phyloP scores from a whole-genome alignment of 2,329 filamentous ascomycete species.

The Microcyclosporella mali region DNA sequence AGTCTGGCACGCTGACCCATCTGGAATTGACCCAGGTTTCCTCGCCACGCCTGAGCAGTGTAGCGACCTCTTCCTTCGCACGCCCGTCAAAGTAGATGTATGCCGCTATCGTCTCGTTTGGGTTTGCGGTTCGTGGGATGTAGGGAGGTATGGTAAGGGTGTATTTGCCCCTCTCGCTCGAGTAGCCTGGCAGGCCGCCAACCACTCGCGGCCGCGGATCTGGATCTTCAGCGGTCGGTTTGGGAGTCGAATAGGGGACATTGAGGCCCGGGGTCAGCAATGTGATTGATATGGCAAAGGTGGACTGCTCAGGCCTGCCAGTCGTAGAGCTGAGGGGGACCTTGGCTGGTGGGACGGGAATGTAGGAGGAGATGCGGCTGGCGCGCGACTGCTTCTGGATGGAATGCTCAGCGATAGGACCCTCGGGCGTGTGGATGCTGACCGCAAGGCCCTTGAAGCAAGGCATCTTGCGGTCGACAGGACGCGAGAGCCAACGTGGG shows the following conservation, averaged over 20 bases:
- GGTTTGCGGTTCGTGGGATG: conserved; percentile 82
- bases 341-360: conserved; percentile 85
- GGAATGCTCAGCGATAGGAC: conserved; percentile 83
- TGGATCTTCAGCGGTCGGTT: conserved; percentile 68
- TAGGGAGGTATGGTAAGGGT: conserved; percentile 67
- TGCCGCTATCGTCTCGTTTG: conserved; percentile 94
- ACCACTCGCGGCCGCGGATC: conserved; percentile 78
- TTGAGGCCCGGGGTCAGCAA: conserved; percentile 80
- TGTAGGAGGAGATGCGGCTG: conserved; percentile 92
- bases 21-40: conserved; percentile 99
- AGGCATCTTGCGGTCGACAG: conserved; percentile 56
- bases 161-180: conserved; percentile 48
- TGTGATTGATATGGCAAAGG: conserved; percentile 97
- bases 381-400: conserved; percentile 83
- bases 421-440: conserved; percentile 79
- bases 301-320: conserved; percentile 81
- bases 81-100: conserved; percentile 99
- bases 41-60: conserved; percentile 81
- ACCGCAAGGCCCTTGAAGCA: conserved; percentile 97
- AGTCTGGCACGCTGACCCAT: conserved; percentile 90
- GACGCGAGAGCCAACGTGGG: no score
- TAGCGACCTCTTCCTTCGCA: conserved; percentile 93
- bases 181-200: conserved; percentile 57
- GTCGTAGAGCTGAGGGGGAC: conserved; percentile 58
- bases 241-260: conserved; percentile 88